Evolutionary conservation across 2,329 filamentous ascomycete genomes (phyloP).

Genomic region (Aspergillus caelatus): DNA sequence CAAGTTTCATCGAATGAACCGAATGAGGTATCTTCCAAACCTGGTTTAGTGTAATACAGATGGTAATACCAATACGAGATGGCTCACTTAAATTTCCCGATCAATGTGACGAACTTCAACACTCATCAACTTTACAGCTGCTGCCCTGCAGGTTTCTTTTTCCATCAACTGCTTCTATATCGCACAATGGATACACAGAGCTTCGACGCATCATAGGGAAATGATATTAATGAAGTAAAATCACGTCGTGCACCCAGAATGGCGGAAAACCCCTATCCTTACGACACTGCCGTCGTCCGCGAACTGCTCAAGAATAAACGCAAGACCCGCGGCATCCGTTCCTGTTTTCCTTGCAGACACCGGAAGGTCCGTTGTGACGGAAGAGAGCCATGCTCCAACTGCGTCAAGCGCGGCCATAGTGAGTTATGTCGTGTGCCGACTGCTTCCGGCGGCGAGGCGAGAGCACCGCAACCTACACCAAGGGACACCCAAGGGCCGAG

Average conservation of each 20-base stretch:
- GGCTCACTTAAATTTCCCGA: neutral
- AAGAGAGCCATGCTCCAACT: conserved; percentile 21
- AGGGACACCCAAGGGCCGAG: neutral
- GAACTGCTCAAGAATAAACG: conserved; percentile 28
- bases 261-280: conserved; percentile 23
- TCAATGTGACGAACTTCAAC: neutral
- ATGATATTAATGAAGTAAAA: neutral
- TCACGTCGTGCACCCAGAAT: neutral
- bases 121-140: neutral
- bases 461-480: neutral
- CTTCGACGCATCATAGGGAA: neutral
- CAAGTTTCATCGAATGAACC: neutral
- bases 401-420: conserved; percentile 21
- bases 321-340: conserved; percentile 23
- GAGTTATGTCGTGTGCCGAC: conserved; percentile 24
- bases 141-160: neutral
- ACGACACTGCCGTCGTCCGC: conserved; percentile 24
- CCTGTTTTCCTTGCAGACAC: conserved; percentile 30
- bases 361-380: conserved; percentile 27
- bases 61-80: neutral
- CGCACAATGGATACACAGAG: neutral
- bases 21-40: neutral
- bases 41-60: neutral
- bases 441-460: conserved; percentile 3
- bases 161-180: neutral